Evolutionary conservation across 345 rosid genomes (phyloP).

Genomic region (Jatropha curcas): DNA sequence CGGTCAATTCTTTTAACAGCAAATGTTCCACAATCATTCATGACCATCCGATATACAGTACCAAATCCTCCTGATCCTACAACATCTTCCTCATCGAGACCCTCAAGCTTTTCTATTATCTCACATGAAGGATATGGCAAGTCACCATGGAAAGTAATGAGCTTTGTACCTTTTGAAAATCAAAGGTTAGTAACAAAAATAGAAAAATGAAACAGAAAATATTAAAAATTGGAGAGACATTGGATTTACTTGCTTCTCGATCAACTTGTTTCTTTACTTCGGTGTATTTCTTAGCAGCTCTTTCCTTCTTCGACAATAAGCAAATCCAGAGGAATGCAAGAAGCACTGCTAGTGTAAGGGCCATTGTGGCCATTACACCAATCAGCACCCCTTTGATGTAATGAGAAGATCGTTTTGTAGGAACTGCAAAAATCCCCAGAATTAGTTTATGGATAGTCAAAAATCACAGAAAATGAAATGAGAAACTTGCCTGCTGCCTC

Average conservation of each 20-base stretch:
- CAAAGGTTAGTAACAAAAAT: conserved; percentile 2
- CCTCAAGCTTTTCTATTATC: conserved; percentile 87
- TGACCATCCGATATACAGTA: conserved; percentile 92
- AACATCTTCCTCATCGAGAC: conserved; percentile 88
- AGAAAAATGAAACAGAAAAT: neutral
- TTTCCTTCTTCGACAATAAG: conserved; percentile 85
- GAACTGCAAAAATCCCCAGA: conserved; percentile 39
- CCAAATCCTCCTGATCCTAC: conserved; percentile 99
- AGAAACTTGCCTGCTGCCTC: conserved; percentile 66
- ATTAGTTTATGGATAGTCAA: conserved; percentile 10
- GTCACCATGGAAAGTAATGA: conserved; percentile 95
- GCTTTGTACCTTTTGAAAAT: conserved; percentile 57
- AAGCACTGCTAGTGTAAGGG: conserved; percentile 60
- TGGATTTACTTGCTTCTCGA: conserved; percentile 56
- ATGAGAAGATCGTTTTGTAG: conserved; percentile 72
- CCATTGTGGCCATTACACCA: conserved; percentile 78
- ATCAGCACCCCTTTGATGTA: conserved; percentile 85
- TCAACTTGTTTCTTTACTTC: conserved; percentile 87
- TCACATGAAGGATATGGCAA: conserved; percentile 86
- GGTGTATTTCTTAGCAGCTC: conserved; percentile 78
- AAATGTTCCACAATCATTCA: conserved; percentile 97
- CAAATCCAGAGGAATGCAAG: conserved; percentile 74
- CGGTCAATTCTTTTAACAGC: conserved; percentile 92
- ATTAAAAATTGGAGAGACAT: neutral
- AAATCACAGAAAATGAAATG: neutral